phyloP scores from a whole-genome alignment of 352 stramenopile genomes.

The Pythium sukuiense region DNA sequence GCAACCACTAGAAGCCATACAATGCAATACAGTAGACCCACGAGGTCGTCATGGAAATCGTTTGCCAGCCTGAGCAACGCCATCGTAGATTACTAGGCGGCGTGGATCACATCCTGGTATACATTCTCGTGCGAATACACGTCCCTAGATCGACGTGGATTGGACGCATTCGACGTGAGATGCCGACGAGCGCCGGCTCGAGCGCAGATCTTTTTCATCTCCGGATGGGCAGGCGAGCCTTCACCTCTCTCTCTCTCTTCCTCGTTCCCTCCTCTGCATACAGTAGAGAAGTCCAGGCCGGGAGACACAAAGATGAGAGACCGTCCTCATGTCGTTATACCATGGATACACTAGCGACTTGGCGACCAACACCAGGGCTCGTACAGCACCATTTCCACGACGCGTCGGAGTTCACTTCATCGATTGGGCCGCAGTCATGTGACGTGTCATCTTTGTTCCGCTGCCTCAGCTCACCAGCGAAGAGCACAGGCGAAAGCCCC shows the following conservation, averaged over 20 bases:
- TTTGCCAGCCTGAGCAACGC: not conserved
- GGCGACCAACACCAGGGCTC: not conserved
- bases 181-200: not conserved
- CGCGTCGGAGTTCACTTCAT: not conserved
- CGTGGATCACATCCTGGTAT: no score
- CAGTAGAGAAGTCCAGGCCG: no score
- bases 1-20: not conserved
- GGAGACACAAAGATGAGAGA: no score
- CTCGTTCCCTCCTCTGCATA: no score
- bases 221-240: not conserved
- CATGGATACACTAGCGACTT: no score
- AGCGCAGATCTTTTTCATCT: not conserved
- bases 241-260: no score
- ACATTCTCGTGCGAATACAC: not conserved
- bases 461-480: not conserved
- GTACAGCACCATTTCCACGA: not conserved
- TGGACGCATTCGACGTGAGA: not conserved
- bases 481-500: not conserved
- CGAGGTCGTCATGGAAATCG: not conserved
- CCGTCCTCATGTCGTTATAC: no score
- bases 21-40: not conserved
- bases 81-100: not conserved
- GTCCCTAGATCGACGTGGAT: not conserved
- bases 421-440: not conserved
- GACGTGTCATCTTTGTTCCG: conserved; percentile 3